These are phyloP conservation scores for Nectriaceae sp. DNA, from an alignment of 2,329 filamentous ascomycete genomes.

Conservation along the genomic window DNA sequence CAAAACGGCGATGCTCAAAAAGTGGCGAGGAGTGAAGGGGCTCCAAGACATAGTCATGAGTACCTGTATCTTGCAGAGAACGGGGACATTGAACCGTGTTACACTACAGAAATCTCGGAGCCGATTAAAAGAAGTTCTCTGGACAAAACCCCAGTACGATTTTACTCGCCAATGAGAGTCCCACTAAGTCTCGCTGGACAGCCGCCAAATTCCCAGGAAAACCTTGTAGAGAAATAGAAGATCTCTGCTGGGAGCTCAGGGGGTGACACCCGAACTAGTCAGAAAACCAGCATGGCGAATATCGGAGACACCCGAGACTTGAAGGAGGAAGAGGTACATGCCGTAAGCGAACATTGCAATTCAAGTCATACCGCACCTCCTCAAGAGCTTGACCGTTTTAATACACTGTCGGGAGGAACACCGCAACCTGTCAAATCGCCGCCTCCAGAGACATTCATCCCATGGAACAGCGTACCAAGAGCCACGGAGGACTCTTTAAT, in stretches of 20 bases:
- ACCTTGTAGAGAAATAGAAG: conserved; percentile 18
- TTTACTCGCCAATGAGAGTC: conserved; percentile 26
- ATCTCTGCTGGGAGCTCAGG: conserved; percentile 9
- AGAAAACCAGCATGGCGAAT: neutral
- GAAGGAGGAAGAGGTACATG: too few relatives aligned
- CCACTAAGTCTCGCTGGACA: conserved; percentile 8
- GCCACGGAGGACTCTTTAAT: conserved; percentile 9
- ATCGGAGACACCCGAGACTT: neutral
- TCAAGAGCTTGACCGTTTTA: neutral
- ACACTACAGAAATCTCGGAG: conserved; percentile 7
- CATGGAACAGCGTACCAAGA: conserved; percentile 10
- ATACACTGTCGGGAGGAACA: conserved; percentile 2
- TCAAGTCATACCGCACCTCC: too few relatives aligned
- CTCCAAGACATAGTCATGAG: too few relatives aligned
- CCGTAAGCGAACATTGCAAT: too few relatives aligned
- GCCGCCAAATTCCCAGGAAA: conserved; percentile 4
- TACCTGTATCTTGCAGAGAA: neutral
- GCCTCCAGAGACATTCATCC: neutral
- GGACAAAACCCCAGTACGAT: conserved; percentile 23
- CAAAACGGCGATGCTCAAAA: too few relatives aligned
- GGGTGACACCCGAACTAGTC: neutral
- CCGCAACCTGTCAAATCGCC: neutral
- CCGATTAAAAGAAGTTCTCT: conserved; percentile 19
- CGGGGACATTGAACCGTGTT: neutral
- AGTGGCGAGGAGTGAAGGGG: too few relatives aligned